Conservation (phyloP, 345 rosid genomes). For the Citrus mangshanensis region DNA sequence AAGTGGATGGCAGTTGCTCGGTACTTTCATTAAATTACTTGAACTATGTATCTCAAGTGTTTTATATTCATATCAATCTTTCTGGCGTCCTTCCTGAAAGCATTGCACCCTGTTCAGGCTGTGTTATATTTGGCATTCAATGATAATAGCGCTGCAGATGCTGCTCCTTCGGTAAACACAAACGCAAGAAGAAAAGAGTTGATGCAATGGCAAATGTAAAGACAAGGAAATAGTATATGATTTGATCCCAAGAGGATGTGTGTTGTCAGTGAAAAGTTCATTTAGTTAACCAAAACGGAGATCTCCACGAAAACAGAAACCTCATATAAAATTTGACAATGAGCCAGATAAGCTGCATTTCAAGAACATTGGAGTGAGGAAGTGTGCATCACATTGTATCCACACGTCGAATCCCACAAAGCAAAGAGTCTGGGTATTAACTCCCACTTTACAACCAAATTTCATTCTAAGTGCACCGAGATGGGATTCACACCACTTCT, state of each 20-base stretch:
- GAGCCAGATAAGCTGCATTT: neutral
- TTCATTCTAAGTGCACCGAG: constrained; percentile 2
- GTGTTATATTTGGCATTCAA: neutral
- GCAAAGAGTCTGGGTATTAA: constrained; percentile 17
- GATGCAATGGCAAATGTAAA: neutral
- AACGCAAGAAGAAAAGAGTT: neutral
- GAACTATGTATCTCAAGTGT: too few species aligned
- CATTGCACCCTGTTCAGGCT: neutral
- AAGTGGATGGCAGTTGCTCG: neutral
- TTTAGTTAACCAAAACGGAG: neutral
- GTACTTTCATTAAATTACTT: neutral
- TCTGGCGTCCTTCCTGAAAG: too few species aligned
- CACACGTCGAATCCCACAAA: constrained; percentile 12
- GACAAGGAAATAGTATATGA: neutral
- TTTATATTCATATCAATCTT: too few species aligned
- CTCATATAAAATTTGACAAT: constrained; percentile 2
- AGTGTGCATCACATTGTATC: constrained; percentile 1
- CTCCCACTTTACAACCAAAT: constrained; percentile 34
- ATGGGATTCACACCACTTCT: constrained; percentile 4
- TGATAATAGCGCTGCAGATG: neutral
- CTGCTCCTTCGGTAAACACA: neutral
- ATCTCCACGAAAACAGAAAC: neutral
- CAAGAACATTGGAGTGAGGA: constrained; percentile 9
- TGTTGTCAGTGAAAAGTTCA: neutral
- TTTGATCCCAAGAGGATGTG: neutral